Base-by-base conservation (phyloP, 306 rosid species). In the Glycine tomentella region DNA sequence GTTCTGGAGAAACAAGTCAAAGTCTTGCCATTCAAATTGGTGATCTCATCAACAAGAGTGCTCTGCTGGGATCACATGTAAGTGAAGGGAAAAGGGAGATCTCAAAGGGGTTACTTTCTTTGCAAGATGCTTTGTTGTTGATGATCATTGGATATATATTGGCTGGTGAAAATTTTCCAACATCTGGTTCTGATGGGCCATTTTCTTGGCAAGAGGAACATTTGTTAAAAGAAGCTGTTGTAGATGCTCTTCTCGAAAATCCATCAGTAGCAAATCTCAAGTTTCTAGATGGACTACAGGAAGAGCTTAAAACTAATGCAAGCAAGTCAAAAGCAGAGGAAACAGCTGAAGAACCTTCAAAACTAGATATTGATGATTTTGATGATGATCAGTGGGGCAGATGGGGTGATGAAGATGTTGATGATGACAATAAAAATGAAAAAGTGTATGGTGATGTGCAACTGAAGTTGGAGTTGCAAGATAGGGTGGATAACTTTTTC, bases 191-290 rank as follows among this genome's bases (percentile, higher is more conserved):
- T 62, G 97, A 91, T 64, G 95, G 99, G 56, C 97, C 97, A 10
- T 95, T 95, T 86, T 95, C 97, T 59, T 92, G 99, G 99, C 97
- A 95, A 89, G 97, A 92, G 88, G 97, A 95, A 82, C 97, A 67
- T 80, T 57, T 91, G 80, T 82, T 95, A 82, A 95, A 93, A 86
- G 99, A 92, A 66, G 92, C 97, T 59, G 88, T 93, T 49, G 89
- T 91, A 55, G 94, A 92, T 75, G 94, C 97, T 11, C 90, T 92
- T 89, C 84, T 92, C 17, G 99, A 95, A 88, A 93, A 91, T 81
- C 92, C 97, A 9, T 84, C 91, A 25, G 87, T 72, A 57, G 91
- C 86, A 67, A 88, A 85, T 76, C 91, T 91, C 80, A 91, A 91
- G 81, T 89, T 95, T 91, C 92, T 95, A 51, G 90, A 90, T 86